Percentiles rank a stretch among this genome's conserved stretches.
Evolutionary conservation across 1,284 basidiomycete species (phyloP).

Genomic region (Neotropicomus parvogracilis): DNA sequence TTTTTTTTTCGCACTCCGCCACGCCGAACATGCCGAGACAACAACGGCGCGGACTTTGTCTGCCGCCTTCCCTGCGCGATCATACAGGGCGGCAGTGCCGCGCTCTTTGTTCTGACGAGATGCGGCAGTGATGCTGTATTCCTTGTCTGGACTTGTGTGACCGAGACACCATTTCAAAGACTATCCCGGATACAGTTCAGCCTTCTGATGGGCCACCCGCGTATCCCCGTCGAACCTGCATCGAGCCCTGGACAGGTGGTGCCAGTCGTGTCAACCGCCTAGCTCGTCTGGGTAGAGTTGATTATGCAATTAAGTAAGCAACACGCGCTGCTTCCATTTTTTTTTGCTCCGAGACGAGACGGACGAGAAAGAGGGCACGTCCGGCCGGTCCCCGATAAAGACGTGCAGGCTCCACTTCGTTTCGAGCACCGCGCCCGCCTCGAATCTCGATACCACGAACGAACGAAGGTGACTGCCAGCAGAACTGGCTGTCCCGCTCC

Average conservation of each 20-base stretch:
- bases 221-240: constrained; percentile 29
- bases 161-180: constrained; percentile 11
- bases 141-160: constrained; percentile 6
- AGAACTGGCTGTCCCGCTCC: constrained; percentile 19
- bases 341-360: constrained; percentile 25
- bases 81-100: constrained; percentile 3
- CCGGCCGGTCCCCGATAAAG: constrained; percentile 18
- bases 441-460: constrained; percentile 28
- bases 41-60: constrained; percentile 15
- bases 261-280: constrained; percentile 22
- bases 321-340: constrained; percentile 30
- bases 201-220: constrained; percentile 3
- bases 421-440: constrained; percentile 16
- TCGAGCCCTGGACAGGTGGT: constrained; percentile 13
- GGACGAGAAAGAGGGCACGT: constrained; percentile 13
- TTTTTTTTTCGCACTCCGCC: constrained; percentile 16
- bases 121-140: neutral
- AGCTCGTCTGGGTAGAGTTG: constrained; percentile 8
- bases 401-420: constrained; percentile 20
- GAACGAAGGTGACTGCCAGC: constrained; percentile 17
- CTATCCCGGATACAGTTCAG: constrained; percentile 7
- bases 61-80: neutral
- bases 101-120: constrained; percentile 10
- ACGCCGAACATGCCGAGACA: neutral
- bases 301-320: constrained; percentile 23